These are phyloP conservation scores for Hibiscus tridactylites DNA, from an alignment of 345 rosid genomes.

Conservation along the genomic window DNA sequence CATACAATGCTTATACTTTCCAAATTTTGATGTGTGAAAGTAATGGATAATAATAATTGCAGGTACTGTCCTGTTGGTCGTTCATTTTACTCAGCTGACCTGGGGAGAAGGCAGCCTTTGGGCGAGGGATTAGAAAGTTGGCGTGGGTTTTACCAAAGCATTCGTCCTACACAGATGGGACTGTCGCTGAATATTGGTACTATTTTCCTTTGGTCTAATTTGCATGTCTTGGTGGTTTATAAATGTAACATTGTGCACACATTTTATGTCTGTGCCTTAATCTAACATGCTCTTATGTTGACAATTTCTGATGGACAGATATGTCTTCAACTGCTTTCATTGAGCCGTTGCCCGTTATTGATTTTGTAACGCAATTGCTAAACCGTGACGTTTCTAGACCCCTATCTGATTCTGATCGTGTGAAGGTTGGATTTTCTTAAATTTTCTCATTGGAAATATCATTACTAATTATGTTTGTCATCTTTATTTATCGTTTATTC, in stretches of 20 bases:
- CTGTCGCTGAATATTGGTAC: conserved; percentile 77
- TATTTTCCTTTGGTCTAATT: conserved; percentile 7
- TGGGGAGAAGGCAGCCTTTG: conserved; percentile 67
- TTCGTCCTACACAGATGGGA: conserved; percentile 95
- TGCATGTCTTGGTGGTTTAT: not conserved
- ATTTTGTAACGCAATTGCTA: conserved; percentile 58
- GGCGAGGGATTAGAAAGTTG: conserved; percentile 96
- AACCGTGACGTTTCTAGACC: conserved; percentile 67
- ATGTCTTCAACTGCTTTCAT: conserved; percentile 96
- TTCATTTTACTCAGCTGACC: conserved; percentile 75
- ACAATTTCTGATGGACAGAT: conserved; percentile 33
- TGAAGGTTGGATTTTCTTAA: conserved; percentile 47
- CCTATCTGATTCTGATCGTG: conserved; percentile 82
- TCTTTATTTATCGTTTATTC: not conserved
- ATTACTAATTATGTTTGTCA: not conserved
- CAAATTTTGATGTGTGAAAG: not conserved
- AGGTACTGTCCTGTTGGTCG: conserved; percentile 87
- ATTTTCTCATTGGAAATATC: not conserved
- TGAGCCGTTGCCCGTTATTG: conserved; percentile 75
- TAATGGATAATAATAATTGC: conserved; percentile 11
- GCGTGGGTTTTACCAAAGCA: conserved; percentile 95
- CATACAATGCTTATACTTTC: not conserved
- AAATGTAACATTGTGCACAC: no score
- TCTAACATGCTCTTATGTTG: not conserved
- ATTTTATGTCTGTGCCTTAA: not conserved